Percentiles rank a stretch among this genome's conserved stretches.
phyloP scores from a whole-genome alignment of 2,329 filamentous ascomycete species.

The Calcarisporium arbuscula region DNA sequence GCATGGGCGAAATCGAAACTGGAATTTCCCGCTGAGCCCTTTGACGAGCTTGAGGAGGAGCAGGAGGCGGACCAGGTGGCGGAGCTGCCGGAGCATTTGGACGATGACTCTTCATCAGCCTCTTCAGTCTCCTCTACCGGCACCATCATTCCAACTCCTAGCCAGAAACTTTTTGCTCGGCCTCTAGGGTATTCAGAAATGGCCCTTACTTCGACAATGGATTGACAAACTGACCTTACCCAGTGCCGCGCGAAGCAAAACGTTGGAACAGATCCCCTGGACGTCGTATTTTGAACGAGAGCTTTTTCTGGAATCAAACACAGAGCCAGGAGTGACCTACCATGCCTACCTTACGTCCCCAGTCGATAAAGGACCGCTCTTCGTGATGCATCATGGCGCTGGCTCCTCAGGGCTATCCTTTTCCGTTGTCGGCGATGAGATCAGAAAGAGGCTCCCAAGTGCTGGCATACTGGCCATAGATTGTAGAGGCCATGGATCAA shows the following conservation, averaged over 20 bases:
- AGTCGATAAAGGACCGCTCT: constrained; percentile 66
- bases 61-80: constrained; percentile 40
- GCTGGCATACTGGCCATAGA: constrained; percentile 83
- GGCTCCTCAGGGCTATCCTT: constrained; percentile 92
- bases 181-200: constrained; percentile 50
- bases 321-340: constrained; percentile 50
- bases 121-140: constrained; percentile 88
- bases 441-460: constrained; percentile 68
- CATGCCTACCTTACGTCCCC: constrained; percentile 89
- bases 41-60: constrained; percentile 48
- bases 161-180: constrained; percentile 66
- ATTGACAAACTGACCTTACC: constrained; percentile 17
- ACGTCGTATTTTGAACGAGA: constrained; percentile 87
- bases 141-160: constrained; percentile 77
- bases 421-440: constrained; percentile 70
- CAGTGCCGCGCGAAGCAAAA: constrained; percentile 45
- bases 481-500: constrained; percentile 79
- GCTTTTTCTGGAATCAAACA: constrained; percentile 58
- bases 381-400: constrained; percentile 91
- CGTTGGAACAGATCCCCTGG: constrained; percentile 69
- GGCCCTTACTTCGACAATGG: constrained; percentile 4
- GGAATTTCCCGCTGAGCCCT: constrained; percentile 43
- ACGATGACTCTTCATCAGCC: constrained; percentile 65
- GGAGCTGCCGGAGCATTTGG: constrained; percentile 38
- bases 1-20: constrained; percentile 74